These are phyloP conservation scores for Trichosporon sp. DNA, from an alignment of 1,284 basidiomycete species.

Conservation along the genomic window DNA sequence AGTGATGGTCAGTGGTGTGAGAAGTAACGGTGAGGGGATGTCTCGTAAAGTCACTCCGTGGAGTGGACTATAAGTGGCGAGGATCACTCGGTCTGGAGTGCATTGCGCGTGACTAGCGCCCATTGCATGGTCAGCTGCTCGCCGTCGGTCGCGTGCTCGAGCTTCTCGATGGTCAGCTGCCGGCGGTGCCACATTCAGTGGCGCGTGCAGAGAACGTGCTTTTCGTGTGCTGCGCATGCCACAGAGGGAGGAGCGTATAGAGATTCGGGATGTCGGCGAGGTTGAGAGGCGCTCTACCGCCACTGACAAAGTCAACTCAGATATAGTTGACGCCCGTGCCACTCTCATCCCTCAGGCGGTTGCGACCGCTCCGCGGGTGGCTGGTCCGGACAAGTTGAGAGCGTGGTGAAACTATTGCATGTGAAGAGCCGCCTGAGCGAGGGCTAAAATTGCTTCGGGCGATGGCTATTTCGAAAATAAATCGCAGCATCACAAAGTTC, in stretches of 20 bases:
- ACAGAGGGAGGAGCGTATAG: not conserved
- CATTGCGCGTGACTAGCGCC: not conserved
- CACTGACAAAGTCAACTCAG: not conserved
- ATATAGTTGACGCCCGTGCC: no score
- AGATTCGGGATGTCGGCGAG: not conserved
- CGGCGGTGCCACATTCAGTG: not conserved
- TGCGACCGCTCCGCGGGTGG: not conserved
- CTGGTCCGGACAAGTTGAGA: no score
- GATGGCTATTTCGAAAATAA: not conserved
- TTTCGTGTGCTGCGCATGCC: not conserved
- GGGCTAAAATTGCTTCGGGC: not conserved
- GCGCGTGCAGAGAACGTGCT: not conserved
- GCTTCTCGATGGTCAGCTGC: not conserved
- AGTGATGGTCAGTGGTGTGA: not conserved
- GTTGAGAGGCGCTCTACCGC: not conserved
- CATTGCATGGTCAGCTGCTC: not conserved
- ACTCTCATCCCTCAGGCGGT: no score
- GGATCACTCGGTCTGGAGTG: no score
- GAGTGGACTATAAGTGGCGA: not conserved
- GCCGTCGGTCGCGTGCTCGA: not conserved
- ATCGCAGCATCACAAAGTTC: not conserved
- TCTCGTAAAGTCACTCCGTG: not conserved
- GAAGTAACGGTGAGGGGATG: not conserved
- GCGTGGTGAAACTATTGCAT: no score
- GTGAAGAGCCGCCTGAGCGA: not conserved